A percentile compares a stretch with the other conserved stretches of the same genome.
phyloP scores from a whole-genome alignment of 495 filamentous ascomycete genomes.

The Letharia columbiana region DNA sequence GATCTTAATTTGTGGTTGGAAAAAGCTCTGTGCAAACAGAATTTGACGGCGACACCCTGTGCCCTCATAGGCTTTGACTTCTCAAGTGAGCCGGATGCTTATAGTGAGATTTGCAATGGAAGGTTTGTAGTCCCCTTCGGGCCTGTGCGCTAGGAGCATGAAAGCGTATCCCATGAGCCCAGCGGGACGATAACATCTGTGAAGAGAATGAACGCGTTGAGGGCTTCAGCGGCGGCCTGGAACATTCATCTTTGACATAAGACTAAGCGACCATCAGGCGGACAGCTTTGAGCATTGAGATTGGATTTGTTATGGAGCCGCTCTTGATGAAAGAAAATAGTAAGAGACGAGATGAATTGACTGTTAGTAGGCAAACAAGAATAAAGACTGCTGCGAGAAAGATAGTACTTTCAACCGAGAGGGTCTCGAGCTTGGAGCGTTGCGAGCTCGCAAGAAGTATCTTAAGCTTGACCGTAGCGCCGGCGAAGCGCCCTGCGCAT shows the following conservation, averaged over 20 bases:
- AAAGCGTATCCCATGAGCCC: constrained; percentile 30
- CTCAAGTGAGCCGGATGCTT: constrained; percentile 64
- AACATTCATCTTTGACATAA: constrained; percentile 46
- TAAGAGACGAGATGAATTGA: constrained; percentile 89
- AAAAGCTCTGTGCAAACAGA: constrained; percentile 63
- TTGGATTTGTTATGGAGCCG: constrained; percentile 83
- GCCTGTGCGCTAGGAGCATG: constrained; percentile 81
- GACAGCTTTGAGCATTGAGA: constrained; percentile 71
- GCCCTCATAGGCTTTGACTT: constrained; percentile 68
- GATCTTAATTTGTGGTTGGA: constrained; percentile 78
- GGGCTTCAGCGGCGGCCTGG: constrained; percentile 4
- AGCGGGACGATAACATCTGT: not conserved
- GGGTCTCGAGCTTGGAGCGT: constrained; percentile 88
- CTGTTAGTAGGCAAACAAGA: constrained; percentile 80
- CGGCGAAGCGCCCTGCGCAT: constrained; percentile 57
- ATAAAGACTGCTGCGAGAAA: constrained; percentile 68
- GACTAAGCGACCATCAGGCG: constrained; percentile 67
- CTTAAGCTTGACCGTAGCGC: constrained; percentile 31
- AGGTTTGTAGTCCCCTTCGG: constrained; percentile 80
- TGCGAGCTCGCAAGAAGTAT: constrained; percentile 72
- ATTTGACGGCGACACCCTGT: constrained; percentile 68
- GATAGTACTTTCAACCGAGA: constrained; percentile 75
- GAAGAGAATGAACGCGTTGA: constrained; percentile 1
- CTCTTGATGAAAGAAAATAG: constrained; percentile 71
- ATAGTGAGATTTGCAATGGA: constrained; percentile 62